Evolutionary conservation across 2,329 filamentous ascomycete genomes (phyloP).

Genomic region (Penicillium polonicum): DNA sequence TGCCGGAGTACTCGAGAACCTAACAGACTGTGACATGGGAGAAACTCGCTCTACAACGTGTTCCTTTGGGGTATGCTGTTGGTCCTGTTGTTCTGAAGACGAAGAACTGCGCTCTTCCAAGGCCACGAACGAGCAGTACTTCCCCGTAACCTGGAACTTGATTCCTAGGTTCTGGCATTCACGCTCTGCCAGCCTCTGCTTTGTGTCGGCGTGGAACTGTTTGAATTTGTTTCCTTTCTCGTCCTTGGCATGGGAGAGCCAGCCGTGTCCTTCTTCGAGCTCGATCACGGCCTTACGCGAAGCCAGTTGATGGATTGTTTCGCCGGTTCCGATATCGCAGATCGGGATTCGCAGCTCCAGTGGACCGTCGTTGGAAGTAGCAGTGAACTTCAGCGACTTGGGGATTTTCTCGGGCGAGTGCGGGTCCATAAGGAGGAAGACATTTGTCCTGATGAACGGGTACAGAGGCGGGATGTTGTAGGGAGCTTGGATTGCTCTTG

Average conservation of each 20-base stretch:
- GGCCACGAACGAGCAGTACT: constrained; percentile 73
- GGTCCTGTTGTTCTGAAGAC: background rate
- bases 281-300: constrained; percentile 67
- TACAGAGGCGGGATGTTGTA: constrained; percentile 63
- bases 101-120: constrained; percentile 49
- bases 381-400: constrained; percentile 59
- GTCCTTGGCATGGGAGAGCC: constrained; percentile 57
- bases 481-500: constrained; percentile 64
- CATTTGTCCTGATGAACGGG: constrained; percentile 63
- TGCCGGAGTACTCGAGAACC: too few relatives aligned
- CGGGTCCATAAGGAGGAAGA: constrained; percentile 65
- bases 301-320: constrained; percentile 68
- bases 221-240: constrained; percentile 47
- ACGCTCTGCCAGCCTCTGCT: constrained; percentile 60
- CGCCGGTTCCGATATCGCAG: constrained; percentile 46
- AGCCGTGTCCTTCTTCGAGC: constrained; percentile 68
- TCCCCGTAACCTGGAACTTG: constrained; percentile 65
- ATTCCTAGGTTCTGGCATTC: constrained; percentile 67
- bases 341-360: constrained; percentile 66
- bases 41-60: background rate
- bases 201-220: constrained; percentile 50
- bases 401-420: constrained; percentile 48
- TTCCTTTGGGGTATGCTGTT: background rate
- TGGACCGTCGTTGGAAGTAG: constrained; percentile 57
- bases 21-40: too few relatives aligned